Conservation (phyloP, 495 filamentous ascomycete genomes). For the Penicillium herquei region DNA sequence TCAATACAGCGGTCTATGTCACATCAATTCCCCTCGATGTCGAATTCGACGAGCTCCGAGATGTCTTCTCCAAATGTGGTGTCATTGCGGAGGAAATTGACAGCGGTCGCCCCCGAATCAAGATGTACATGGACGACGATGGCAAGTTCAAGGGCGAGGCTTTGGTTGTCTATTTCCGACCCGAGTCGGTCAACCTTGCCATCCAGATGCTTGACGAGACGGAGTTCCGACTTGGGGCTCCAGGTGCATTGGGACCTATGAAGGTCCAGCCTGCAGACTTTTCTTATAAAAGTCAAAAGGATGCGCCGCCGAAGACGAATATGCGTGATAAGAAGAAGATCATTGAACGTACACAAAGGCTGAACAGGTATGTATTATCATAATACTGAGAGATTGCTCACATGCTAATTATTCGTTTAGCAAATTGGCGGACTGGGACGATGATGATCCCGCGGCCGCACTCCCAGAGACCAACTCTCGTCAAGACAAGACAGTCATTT, state of each 20-base stretch:
- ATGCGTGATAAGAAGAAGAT: conserved; percentile 76
- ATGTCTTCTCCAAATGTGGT: conserved; percentile 82
- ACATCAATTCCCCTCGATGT: conserved; percentile 79
- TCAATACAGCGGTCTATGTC: conserved; percentile 90
- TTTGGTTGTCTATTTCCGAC: conserved; percentile 89
- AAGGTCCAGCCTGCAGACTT: conserved; percentile 80
- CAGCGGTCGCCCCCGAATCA: conserved; percentile 78
- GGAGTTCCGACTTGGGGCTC: conserved; percentile 67
- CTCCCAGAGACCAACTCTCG: conserved; percentile 56
- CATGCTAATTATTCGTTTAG: conserved; percentile 37
- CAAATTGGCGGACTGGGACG: conserved; percentile 91
- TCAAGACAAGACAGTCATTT: conserved; percentile 77
- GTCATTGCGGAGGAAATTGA: conserved; percentile 95
- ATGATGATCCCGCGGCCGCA: conserved; percentile 66
- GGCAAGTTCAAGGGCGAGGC: conserved; percentile 92
- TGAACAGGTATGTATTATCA: conserved; percentile 62
- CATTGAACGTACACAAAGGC: conserved; percentile 80
- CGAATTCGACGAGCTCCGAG: conserved; percentile 72
- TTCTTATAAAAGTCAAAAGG: conserved; percentile 77
- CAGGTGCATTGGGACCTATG: conserved; percentile 61
- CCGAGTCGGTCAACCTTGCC: conserved; percentile 84
- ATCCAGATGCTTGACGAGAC: conserved; percentile 91
- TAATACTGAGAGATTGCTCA: background rate
- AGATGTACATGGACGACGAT: conserved; percentile 81
- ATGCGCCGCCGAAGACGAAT: conserved; percentile 52